Evolutionary conservation across 2,329 filamentous ascomycete genomes (phyloP).

Genomic region (Xylariaceae sp.): DNA sequence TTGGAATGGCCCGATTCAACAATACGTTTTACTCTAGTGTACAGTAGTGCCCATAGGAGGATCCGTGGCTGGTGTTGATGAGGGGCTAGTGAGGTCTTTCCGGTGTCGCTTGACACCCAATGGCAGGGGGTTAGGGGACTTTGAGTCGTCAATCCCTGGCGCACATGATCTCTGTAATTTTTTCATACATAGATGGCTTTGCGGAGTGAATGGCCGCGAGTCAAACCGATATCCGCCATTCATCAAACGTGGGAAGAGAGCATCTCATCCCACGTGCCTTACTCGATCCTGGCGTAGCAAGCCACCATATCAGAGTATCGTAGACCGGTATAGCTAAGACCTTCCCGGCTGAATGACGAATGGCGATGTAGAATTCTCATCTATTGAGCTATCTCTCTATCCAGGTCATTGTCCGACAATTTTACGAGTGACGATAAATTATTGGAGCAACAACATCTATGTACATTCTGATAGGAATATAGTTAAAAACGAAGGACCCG

Average conservation of each 20-base stretch:
- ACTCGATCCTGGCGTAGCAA: no score
- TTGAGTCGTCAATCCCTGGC: conserved; percentile 27
- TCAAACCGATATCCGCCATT: not conserved
- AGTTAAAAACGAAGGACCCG: no score
- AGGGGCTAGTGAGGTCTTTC: conserved; percentile 32
- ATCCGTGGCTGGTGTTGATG: conserved; percentile 13
- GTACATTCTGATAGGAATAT: no score
- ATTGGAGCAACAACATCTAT: conserved; percentile 4
- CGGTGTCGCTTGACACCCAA: conserved; percentile 37
- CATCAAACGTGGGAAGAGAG: not conserved
- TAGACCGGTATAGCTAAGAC: conserved; percentile 24
- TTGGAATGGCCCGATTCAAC: conserved; percentile 36
- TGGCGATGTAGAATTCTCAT: conserved; percentile 31
- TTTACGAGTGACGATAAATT: not conserved
- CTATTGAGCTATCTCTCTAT: conserved; percentile 1
- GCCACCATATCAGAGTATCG: conserved; percentile 17
- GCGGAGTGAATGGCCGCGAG: not conserved
- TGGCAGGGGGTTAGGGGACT: conserved; percentile 25
- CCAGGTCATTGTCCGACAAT: not conserved
- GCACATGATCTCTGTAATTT: conserved; percentile 28
- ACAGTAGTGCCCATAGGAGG: conserved; percentile 7
- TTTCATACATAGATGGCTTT: no score
- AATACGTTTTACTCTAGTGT: not conserved
- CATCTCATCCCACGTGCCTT: no score
- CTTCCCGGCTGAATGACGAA: conserved; percentile 25